phyloP scores from a whole-genome alignment of 2,329 filamentous ascomycete genomes.

The Trichophyton benhamiae region DNA sequence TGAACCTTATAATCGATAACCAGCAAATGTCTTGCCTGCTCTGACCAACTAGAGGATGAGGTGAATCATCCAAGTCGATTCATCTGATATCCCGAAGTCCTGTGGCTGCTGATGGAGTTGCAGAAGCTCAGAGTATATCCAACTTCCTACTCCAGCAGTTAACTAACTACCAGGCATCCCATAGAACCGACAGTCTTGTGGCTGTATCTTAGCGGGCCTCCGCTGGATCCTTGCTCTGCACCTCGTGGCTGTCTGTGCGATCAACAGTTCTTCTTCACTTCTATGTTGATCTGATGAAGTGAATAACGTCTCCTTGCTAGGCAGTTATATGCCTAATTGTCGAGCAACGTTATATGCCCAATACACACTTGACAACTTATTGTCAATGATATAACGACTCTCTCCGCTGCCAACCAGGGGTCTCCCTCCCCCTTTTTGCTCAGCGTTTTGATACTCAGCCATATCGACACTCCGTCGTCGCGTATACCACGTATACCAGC shows the following conservation, averaged over 20 bases:
- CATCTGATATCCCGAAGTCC: background rate
- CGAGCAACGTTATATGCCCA: no score
- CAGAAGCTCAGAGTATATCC: background rate
- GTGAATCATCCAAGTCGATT: background rate
- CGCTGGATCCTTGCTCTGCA: background rate
- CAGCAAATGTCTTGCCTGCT: background rate
- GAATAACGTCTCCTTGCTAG: background rate
- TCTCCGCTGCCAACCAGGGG: no score
- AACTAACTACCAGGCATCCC: background rate
- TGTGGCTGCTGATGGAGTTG: background rate
- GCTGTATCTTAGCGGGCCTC: background rate
- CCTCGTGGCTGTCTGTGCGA: background rate
- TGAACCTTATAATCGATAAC: slow-evolving; percentile 1
- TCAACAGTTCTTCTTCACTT: background rate
- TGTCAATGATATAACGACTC: background rate
- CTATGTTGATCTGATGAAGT: background rate
- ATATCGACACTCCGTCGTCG: no score
- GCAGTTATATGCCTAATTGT: background rate
- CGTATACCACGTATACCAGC: no score
- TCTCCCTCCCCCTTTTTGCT: no score
- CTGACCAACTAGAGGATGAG: background rate
- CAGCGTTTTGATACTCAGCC: no score
- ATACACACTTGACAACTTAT: background rate
- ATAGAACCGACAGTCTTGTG: background rate
- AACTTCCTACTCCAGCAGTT: background rate